phyloP scores from a whole-genome alignment of 352 stramenopile genomes.

The Pythium monospermum region DNA sequence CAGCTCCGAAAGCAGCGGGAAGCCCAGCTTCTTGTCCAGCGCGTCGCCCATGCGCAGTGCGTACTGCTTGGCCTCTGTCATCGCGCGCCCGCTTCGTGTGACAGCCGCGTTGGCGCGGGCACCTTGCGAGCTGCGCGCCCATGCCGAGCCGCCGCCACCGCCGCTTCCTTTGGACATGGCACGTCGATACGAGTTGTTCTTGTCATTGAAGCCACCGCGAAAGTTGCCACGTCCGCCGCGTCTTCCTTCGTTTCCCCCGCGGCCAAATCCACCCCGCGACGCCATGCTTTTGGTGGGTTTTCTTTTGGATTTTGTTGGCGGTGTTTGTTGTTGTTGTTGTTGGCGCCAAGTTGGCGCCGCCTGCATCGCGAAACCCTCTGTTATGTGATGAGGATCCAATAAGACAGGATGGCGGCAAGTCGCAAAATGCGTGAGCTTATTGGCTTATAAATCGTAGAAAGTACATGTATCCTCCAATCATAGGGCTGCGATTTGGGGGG shows the following conservation, averaged over 20 bases:
- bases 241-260: not conserved
- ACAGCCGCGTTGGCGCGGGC: constrained; percentile 52
- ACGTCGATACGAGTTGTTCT: constrained; percentile 34
- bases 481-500: too few relatives aligned
- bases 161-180: constrained; percentile 36
- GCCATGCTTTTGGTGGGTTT: constrained; percentile 4
- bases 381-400: not conserved
- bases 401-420: too few relatives aligned
- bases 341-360: constrained; percentile 6
- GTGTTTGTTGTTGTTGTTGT: constrained; percentile 8
- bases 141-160: constrained; percentile 39
- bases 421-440: too few relatives aligned
- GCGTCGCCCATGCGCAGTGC: constrained; percentile 57
- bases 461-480: too few relatives aligned
- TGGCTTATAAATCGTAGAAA: too few relatives aligned
- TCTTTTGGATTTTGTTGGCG: not conserved
- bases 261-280: not conserved
- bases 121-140: constrained; percentile 66
- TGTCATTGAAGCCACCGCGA: constrained; percentile 5
- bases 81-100: constrained; percentile 31
- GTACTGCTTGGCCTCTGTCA: constrained; percentile 59
- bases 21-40: constrained; percentile 68
- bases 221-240: not conserved
- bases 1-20: constrained; percentile 51
- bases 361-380: constrained; percentile 4